Base-by-base conservation (phyloP, 768 basidiomycete species). In the Boletus bicolor region DNA sequence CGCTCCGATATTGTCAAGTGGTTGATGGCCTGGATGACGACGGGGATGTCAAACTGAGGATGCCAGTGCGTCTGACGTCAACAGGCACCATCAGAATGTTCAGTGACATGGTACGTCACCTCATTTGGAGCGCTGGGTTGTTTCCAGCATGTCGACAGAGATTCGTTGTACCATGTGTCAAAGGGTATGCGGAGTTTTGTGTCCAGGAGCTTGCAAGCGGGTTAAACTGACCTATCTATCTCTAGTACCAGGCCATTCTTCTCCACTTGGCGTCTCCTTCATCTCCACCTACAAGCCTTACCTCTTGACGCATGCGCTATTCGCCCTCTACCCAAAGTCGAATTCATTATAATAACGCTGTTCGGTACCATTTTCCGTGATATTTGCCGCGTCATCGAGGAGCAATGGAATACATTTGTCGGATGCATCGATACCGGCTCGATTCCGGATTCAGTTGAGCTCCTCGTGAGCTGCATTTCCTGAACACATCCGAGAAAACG, bases 271-370 rank as follows among this genome's bases (percentile, higher is more conserved):
- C 0, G 58, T 55, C 21, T 68, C 62, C 6, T 62, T 59, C 21
- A 64, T 66, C n/a, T 5, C 48, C 17, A 51, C 62, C 39, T 65
- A 68, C 39, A 59, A 51, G 24, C 61, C 67, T 2, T 66, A 60
- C 53, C 54, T 68, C 9, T 62, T 64, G 35, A 55, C 58, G 51
- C 68, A 65, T 47, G 64, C 46, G 4, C 44, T 68, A 4, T 69
- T 65, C 14, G 60, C 61, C 9, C 54, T 65, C 35, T 57, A 62
- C 63, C 63, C 11, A 49, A 55, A 37, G 44, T 67, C 14, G 60
- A 57, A 34, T 45, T 60, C n/a, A 61, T 68, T 44, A 60, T 64
- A 8, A 56, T 60, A 2, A 62, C 21, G 21, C 21, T 66, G 55
- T 68, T 68, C 43, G 51, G 48, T 2, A 64, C 64, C 4, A 34